Evolutionary conservation across 176 grass and related monocot species (phyloP), one percentile per base, ranked within the genome.

Genomic region (Carex pumila): DNA sequence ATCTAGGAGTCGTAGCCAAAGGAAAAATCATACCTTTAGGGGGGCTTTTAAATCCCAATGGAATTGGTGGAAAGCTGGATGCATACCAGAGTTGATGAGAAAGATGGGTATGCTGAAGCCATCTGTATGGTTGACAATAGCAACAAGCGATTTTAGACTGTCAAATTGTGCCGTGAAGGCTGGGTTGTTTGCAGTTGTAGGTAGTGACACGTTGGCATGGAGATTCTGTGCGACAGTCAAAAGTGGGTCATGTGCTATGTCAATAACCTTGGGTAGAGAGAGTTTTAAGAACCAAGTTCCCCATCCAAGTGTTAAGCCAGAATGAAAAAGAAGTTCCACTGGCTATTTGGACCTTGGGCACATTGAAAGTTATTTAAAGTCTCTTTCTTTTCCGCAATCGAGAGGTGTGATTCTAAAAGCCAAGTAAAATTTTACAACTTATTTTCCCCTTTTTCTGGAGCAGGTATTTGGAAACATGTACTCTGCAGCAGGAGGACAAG

Each of bases 391-490:
- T 6, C 37, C 12, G 13, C 13, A 67, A 15, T 36, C 2, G 11
- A 67, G 64, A 67, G 31, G 12, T 37, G 7, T 69, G 65, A 13
- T 43, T 36, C 36, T 70, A 53, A 62, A 76, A 39, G 19, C 19
- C n/a, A 43, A 34, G 32, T 85, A 67, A 43, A 71, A 36, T 66
- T n/a, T 4, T 10, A 6, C 15, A 65, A 12, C 72, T 80, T 80
- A n/a, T 80, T 17, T 21, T 88, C 67, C 12, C 89, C 43, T 69
- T 13, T 84, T 86, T 83, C 69, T 74, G 13, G 80, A 92, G 52
- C 91, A 98, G 96, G 88, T 92, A n/a, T 93, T 98, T 88, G 93
- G 78, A 25, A 88, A 81, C 82, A 84, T 79, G 7, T 93, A 89
- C 69, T 81, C 61, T 3, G 54, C 67, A 61, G 79, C 60, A 93